Evolutionary conservation across 192 early-diverging fungal species (phyloP).

Genomic region (Coemansia sp.): DNA sequence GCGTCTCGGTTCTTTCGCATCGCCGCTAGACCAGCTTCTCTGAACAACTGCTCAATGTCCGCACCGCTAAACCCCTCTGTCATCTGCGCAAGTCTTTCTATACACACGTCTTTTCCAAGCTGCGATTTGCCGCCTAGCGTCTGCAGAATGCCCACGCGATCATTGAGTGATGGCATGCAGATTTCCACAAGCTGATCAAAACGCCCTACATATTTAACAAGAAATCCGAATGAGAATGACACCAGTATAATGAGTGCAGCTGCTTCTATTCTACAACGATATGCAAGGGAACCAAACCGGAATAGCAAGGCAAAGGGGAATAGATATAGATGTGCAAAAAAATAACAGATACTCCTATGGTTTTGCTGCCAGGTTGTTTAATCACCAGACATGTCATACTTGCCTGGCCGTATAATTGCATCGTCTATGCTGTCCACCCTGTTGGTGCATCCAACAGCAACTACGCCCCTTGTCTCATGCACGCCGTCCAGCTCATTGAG

Average conservation of each 20-base stretch:
- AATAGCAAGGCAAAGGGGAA: neutral
- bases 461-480: conserved; percentile 75
- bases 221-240: neutral
- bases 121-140: conserved; percentile 63
- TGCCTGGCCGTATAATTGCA: conserved; percentile 74
- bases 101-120: conserved; percentile 56
- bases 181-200: conserved; percentile 86
- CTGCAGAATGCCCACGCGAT: conserved; percentile 72
- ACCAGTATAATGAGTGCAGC: neutral
- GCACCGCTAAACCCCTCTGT: conserved; percentile 48
- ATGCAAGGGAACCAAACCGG: conserved; percentile 11
- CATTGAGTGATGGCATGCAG: conserved; percentile 56
- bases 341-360: too few species aligned
- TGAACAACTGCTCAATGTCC: conserved; percentile 41
- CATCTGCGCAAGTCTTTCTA: conserved; percentile 24
- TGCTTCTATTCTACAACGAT: neutral
- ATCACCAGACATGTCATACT: neutral
- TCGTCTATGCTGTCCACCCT: conserved; percentile 86
- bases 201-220: conserved; percentile 59
- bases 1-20: conserved; percentile 20
- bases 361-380: too few species aligned
- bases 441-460: conserved; percentile 94
- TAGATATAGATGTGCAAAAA: neutral
- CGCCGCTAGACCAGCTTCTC: conserved; percentile 47
- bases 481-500: conserved; percentile 99